Evolutionary conservation across 768 basidiomycete genomes (phyloP), one percentile per base, ranked within the genome.

Genomic region (Leccinum broughii): DNA sequence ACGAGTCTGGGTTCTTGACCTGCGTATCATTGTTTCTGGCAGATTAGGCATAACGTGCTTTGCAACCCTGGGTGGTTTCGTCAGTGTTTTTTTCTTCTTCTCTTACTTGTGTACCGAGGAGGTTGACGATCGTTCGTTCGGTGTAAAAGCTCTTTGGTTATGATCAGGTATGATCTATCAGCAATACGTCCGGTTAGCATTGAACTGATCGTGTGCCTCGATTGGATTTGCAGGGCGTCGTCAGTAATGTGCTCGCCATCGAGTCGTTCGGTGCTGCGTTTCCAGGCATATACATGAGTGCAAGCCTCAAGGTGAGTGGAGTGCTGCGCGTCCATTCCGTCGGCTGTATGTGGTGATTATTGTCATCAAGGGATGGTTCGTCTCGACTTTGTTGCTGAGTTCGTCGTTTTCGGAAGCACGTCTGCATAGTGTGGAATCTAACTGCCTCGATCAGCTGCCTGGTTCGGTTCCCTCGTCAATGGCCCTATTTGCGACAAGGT

Each of bases 181-280:
- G 5, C 44, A 34, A n/a, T 8, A 15, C 10, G 32, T 37, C 52
- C 11, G 13, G n/a, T 20, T 24, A 13, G 17, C 7, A n/a, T 32
- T 8, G 20, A 30, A 14, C 55, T 62, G 15, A 65, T 51, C 24
- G 15, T 2, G 2, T 57, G 9, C 37, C 7, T 37, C n/a, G 10
- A 20, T 20, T 20, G 46, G n/a, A 55, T 2, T 62, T 51, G 11
- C 32, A 72, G 73, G 72, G 71, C 6, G 73, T 73, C 46, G 65
- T 75, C 39, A 70, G 70, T 22, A 70, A 68, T 28, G 73, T 75
- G n/a, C 73, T 73, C 11, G 69, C 66, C 10, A 73, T 75, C 39
- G 69, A 73, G 37, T 75, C 72, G 34, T 73, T 73, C 20, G 72
- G 73, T n/a, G 72, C 72, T 20, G 66, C 70, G 28, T 73, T 75